A percentile compares a stretch with the other conserved stretches of the same genome.
Conservation (phyloP, 2,329 filamentous ascomycete species). For the Emmonsia crescens region DNA sequence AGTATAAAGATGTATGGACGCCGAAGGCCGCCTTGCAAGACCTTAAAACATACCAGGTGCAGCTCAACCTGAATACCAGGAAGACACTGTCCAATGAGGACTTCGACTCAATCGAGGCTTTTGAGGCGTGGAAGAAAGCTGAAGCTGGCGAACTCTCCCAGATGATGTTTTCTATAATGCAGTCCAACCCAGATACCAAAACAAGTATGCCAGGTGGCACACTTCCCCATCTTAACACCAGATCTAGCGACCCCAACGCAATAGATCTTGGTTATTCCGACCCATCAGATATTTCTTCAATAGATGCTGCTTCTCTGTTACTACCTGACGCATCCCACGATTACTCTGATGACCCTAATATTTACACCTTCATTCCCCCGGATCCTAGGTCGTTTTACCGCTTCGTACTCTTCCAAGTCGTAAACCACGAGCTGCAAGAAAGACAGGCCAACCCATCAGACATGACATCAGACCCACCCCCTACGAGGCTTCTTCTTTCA, state of each 20-base stretch:
- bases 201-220: conserved; percentile 56
- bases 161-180: conserved; percentile 86
- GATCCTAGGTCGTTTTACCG: conserved; percentile 77
- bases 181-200: conserved; percentile 72
- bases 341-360: conserved; percentile 37
- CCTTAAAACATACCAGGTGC: conserved; percentile 84
- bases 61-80: conserved; percentile 67
- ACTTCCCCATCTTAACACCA: conserved; percentile 47
- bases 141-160: conserved; percentile 79
- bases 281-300: conserved; percentile 44
- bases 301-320: conserved; percentile 51
- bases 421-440: conserved; percentile 46
- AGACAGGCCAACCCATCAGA: conserved; percentile 35
- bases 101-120: conserved; percentile 82
- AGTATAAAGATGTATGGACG: conserved; percentile 71
- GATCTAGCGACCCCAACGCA: conserved; percentile 25
- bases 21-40: conserved; percentile 84
- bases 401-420: conserved; percentile 65
- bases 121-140: conserved; percentile 81
- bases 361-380: conserved; percentile 81
- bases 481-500: conserved; percentile 51
- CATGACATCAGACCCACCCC: conserved; percentile 37
- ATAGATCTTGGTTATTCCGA: conserved; percentile 37
- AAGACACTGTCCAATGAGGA: conserved; percentile 71
- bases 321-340: conserved; percentile 40